phyloP scores from a whole-genome alignment of 2,329 filamentous ascomycete genomes.

The Didymella exigua region DNA sequence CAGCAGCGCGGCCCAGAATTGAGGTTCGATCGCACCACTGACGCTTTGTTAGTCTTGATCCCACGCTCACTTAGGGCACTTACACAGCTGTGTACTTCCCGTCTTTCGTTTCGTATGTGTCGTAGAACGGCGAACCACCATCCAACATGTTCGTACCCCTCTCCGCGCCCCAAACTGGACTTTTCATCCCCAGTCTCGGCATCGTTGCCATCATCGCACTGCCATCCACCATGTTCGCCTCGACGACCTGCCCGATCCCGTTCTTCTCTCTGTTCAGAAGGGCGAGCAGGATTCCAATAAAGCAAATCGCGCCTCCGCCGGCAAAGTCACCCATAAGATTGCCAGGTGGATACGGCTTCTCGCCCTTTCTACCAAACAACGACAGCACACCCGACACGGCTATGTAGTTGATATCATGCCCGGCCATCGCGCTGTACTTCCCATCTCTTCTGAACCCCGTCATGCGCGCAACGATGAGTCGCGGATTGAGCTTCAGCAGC shows the following conservation, averaged over 20 bases:
- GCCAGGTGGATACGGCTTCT: constrained; percentile 76
- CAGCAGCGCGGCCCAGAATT: constrained; percentile 76
- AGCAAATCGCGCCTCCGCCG: constrained; percentile 81
- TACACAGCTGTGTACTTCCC: constrained; percentile 77
- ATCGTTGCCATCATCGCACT: constrained; percentile 78
- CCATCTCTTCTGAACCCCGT: constrained; percentile 90
- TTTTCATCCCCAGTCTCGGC: constrained; percentile 70
- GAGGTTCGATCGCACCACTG: constrained; percentile 81
- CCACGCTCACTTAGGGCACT: constrained; percentile 18
- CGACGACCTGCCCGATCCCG: constrained; percentile 82
- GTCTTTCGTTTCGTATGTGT: constrained; percentile 84
- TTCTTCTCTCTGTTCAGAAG: constrained; percentile 68
- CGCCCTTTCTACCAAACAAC: constrained; percentile 72
- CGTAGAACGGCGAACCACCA: constrained; percentile 85
- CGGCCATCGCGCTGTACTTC: constrained; percentile 84
- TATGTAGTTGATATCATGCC: constrained; percentile 96
- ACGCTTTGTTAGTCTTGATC: constrained; percentile 3
- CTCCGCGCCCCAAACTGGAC: constrained; percentile 64
- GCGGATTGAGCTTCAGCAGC: constrained; percentile 70
- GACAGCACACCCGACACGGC: constrained; percentile 81
- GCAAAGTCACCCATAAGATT: constrained; percentile 93
- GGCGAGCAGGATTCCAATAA: constrained; percentile 82
- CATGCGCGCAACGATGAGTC: constrained; percentile 82
- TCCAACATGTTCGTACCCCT: constrained; percentile 82
- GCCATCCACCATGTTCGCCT: constrained; percentile 97